Conservation (phyloP, 257 asterid species). For the Salvia rosmarinus region DNA sequence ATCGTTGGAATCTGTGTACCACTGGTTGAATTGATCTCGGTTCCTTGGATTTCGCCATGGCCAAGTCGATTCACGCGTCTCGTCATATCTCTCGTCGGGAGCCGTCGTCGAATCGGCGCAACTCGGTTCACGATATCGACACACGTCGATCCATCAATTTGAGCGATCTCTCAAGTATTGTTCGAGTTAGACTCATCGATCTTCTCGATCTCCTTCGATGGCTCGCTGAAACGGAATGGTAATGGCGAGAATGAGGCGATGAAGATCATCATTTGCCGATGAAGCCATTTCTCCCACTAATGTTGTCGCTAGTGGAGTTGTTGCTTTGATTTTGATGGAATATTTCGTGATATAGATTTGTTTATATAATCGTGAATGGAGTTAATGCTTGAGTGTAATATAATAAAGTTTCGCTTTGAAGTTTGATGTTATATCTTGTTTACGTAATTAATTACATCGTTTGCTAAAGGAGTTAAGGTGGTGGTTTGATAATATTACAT, state of each 20-base stretch:
- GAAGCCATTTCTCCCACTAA: constrained; percentile 11
- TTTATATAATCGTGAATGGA: no score
- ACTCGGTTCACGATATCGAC: constrained; percentile 24
- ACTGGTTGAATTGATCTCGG: constrained; percentile 16
- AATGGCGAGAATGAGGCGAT: constrained; percentile 12
- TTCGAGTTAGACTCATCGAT: background rate
- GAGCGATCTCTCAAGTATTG: constrained; percentile 18
- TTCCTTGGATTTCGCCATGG: constrained; percentile 12
- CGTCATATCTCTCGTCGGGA: background rate
- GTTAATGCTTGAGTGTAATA: no score
- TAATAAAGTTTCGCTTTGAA: no score
- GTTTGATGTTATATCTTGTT: no score
- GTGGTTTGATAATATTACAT: no score
- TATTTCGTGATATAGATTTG: no score
- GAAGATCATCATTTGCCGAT: background rate
- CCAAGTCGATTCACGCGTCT: constrained; percentile 33
- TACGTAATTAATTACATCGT: no score
- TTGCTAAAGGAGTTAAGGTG: no score
- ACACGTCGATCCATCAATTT: constrained; percentile 23
- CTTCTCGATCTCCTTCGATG: background rate
- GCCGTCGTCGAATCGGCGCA: constrained; percentile 7
- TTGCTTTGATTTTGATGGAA: no score
- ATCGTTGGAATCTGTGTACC: constrained; percentile 8
- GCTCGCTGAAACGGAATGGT: constrained; percentile 9
- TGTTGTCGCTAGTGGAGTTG: no score